These are phyloP conservation scores for Alternaria hordeiaustralica DNA, from an alignment of 2,329 filamentous ascomycete genomes.

Conservation along the genomic window DNA sequence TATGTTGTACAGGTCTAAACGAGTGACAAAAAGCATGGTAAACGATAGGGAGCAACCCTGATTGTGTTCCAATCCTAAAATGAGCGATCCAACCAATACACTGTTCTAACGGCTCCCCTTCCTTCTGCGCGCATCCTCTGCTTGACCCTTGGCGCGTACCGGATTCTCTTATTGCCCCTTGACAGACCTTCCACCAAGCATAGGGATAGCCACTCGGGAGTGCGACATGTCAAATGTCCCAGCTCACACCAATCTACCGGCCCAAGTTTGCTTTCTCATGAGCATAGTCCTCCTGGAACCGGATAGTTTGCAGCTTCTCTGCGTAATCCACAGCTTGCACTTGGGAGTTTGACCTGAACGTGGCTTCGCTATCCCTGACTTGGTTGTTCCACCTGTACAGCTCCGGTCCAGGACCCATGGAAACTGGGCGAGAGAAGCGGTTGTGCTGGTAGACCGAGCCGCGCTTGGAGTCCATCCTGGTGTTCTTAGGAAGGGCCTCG, in stretches of 20 bases:
- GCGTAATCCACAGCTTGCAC: not conserved
- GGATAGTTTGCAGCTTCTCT: conserved; percentile 1
- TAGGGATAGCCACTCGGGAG: not conserved
- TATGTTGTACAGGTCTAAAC: not conserved
- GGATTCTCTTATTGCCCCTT: not conserved
- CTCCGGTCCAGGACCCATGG: conserved; percentile 7
- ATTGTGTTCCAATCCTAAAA: not conserved
- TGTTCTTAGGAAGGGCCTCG: conserved; percentile 51
- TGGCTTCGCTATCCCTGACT: conserved; percentile 5
- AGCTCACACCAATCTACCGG: not conserved
- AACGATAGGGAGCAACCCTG: not conserved
- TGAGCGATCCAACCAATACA: not conserved
- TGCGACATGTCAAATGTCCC: not conserved
- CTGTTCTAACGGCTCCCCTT: not conserved
- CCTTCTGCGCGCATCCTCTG: not conserved
- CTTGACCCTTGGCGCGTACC: not conserved
- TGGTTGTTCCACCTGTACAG: conserved; percentile 14
- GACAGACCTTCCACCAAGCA: not conserved
- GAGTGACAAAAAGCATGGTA: not conserved
- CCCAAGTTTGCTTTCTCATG: conserved; percentile 2
- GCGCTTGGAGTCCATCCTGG: conserved; percentile 40
- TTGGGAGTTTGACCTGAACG: not conserved
- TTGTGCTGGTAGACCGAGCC: conserved; percentile 54
- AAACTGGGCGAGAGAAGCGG: conserved; percentile 50
- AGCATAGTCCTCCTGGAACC: conserved; percentile 2